Percentiles rank a stretch among this genome's conserved stretches.
Evolutionary conservation across 495 filamentous ascomycete genomes (phyloP).

Genomic region (Letharia lupina): DNA sequence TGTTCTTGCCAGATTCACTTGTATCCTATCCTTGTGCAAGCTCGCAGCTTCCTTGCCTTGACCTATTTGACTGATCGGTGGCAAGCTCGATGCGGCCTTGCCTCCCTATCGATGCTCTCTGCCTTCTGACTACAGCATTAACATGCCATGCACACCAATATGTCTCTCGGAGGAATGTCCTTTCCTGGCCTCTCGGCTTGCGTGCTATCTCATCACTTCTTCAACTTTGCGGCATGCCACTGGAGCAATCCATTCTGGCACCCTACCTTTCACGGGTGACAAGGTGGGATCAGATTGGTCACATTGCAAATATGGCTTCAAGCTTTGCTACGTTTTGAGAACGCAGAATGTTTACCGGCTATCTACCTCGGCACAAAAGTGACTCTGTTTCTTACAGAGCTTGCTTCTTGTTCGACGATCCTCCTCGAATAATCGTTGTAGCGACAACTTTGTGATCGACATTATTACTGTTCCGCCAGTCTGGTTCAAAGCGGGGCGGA

Average conservation of each 20-base stretch:
- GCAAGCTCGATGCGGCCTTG: not conserved
- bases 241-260: not conserved
- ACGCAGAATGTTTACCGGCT: not conserved
- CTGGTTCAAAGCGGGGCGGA: slow-evolving; percentile 6
- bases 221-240: not conserved
- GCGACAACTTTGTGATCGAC: not conserved
- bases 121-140: not conserved
- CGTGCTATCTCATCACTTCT: not conserved
- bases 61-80: not conserved
- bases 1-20: not conserved
- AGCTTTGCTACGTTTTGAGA: not conserved
- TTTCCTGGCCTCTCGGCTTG: not conserved
- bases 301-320: not conserved
- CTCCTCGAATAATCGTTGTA: not conserved
- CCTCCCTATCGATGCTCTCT: not conserved
- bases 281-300: not conserved
- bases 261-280: not conserved
- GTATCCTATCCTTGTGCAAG: not conserved
- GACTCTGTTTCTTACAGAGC: not conserved
- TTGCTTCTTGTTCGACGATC: not conserved
- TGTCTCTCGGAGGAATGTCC: not conserved
- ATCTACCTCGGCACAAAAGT: not conserved
- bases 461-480: not conserved
- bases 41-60: slow-evolving; percentile 1
- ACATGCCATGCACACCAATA: not conserved